Evolutionary conservation across 805 yeast genomes (phyloP).

Genomic region (Yarrowia porcina): DNA sequence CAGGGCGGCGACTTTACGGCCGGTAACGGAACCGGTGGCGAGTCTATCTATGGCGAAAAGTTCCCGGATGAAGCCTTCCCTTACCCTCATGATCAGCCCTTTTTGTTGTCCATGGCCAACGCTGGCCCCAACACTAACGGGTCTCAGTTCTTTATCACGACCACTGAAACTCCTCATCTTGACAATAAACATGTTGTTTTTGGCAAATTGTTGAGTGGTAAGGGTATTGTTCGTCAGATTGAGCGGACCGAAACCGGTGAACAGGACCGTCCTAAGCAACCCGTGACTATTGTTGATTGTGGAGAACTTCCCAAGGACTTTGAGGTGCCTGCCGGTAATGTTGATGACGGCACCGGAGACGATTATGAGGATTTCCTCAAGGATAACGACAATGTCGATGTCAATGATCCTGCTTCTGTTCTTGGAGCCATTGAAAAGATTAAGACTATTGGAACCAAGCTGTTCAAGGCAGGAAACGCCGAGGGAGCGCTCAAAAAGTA

Average conservation of each 20-base stretch:
- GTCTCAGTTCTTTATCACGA: slow-evolving; percentile 91
- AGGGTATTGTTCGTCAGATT: slow-evolving; percentile 70
- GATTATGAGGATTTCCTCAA: slow-evolving; percentile 68
- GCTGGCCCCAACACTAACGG: slow-evolving; percentile 96
- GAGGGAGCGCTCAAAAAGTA: slow-evolving; percentile 63
- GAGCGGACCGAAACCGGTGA: slow-evolving; percentile 67
- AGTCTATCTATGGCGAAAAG: slow-evolving; percentile 77
- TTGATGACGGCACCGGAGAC: slow-evolving; percentile 81
- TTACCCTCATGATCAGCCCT: slow-evolving; percentile 75
- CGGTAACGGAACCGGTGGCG: slow-evolving; percentile 75
- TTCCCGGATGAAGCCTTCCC: slow-evolving; percentile 88
- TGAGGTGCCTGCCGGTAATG: slow-evolving; percentile 44
- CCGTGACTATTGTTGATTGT: slow-evolving; percentile 71
- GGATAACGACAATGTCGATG: slow-evolving; percentile 62
- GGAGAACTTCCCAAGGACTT: slow-evolving; percentile 70
- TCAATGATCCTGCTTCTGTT: slow-evolving; percentile 57
- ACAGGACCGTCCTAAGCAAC: slow-evolving; percentile 67
- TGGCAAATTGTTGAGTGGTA: slow-evolving; percentile 83
- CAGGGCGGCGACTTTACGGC: slow-evolving; percentile 93
- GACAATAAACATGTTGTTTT: slow-evolving; percentile 96
- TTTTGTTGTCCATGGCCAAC: slow-evolving; percentile 92
- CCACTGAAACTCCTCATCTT: slow-evolving; percentile 88
- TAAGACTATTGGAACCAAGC: slow-evolving; percentile 75
- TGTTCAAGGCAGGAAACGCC: slow-evolving; percentile 63
- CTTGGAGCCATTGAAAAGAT: slow-evolving; percentile 61